Conservation (phyloP, 306 rosid genomes). For the Prosopis cineraria region DNA sequence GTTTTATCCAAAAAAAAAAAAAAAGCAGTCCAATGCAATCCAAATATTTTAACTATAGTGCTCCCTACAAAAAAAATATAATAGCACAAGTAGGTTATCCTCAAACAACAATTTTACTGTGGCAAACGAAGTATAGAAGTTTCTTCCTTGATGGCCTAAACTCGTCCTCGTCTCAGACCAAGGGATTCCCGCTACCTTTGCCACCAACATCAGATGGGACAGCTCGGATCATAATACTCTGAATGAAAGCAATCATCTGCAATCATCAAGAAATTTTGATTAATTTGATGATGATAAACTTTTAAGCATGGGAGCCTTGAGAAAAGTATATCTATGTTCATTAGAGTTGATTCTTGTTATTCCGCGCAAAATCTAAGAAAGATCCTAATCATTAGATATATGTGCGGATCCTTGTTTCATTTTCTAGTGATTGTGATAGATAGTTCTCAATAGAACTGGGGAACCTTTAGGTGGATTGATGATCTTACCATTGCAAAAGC, state of each 20-base stretch:
- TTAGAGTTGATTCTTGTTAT: background rate
- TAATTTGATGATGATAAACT: background rate
- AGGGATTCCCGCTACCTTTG: constrained; percentile 30
- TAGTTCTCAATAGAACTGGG: background rate
- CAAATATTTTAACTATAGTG: background rate
- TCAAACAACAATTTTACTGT: background rate
- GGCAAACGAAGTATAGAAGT: background rate
- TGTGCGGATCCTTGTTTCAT: background rate
- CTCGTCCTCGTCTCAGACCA: background rate
- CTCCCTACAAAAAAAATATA: background rate
- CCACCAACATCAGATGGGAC: constrained; percentile 28
- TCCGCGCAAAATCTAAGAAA: background rate
- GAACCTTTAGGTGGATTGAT: background rate
- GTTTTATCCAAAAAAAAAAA: too few relatives aligned
- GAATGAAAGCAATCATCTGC: constrained; percentile 62
- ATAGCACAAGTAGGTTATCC: background rate
- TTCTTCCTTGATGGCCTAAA: background rate
- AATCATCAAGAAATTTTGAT: background rate
- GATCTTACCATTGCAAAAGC: constrained; percentile 47
- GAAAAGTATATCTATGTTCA: background rate
- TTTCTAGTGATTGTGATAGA: background rate
- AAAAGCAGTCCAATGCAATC: background rate
- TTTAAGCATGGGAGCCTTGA: background rate
- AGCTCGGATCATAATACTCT: constrained; percentile 47
- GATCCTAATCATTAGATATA: background rate